Conservation (phyloP, 2,329 filamentous ascomycete genomes). For the Fusarium sp. region DNA sequence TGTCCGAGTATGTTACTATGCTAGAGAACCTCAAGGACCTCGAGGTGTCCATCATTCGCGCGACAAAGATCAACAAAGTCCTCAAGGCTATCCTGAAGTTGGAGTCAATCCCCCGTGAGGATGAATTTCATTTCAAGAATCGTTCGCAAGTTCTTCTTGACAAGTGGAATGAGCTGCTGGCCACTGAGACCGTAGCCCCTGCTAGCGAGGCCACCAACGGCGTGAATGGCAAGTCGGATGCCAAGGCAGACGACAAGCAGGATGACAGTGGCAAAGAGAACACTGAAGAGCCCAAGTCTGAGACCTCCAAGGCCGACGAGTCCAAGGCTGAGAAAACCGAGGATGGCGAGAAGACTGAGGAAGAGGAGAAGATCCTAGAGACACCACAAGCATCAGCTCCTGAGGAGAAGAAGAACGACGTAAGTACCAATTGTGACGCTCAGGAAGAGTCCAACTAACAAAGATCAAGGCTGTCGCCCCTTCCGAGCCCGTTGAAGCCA, state of each 20-base stretch:
- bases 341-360: slow-evolving; percentile 40
- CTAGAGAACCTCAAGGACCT: slow-evolving; percentile 85
- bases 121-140: slow-evolving; percentile 89
- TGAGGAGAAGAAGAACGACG: slow-evolving; percentile 54
- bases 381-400: slow-evolving; percentile 33
- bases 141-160: slow-evolving; percentile 84
- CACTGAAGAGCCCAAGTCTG: slow-evolving; percentile 56
- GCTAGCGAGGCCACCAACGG: slow-evolving; percentile 59
- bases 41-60: slow-evolving; percentile 88
- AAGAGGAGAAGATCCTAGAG: slow-evolving; percentile 28
- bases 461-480: slow-evolving; percentile 46
- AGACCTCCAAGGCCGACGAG: slow-evolving; percentile 49
- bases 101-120: slow-evolving; percentile 85
- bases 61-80: slow-evolving; percentile 98
- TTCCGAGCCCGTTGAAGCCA: slow-evolving; percentile 55
- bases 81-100: slow-evolving; percentile 95
- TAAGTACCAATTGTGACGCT: slow-evolving; percentile 36
- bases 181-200: slow-evolving; percentile 64
- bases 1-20: slow-evolving; percentile 83
- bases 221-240: slow-evolving; percentile 61
- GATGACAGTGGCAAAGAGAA: slow-evolving; percentile 57
- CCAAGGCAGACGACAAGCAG: slow-evolving; percentile 58
- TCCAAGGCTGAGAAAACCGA: slow-evolving; percentile 48
- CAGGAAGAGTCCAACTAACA: slow-evolving; percentile 25
- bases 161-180: slow-evolving; percentile 90